These are phyloP conservation scores for Plasmodium inui DNA, from an alignment of 169 alveolate species.

Conservation along the genomic window DNA sequence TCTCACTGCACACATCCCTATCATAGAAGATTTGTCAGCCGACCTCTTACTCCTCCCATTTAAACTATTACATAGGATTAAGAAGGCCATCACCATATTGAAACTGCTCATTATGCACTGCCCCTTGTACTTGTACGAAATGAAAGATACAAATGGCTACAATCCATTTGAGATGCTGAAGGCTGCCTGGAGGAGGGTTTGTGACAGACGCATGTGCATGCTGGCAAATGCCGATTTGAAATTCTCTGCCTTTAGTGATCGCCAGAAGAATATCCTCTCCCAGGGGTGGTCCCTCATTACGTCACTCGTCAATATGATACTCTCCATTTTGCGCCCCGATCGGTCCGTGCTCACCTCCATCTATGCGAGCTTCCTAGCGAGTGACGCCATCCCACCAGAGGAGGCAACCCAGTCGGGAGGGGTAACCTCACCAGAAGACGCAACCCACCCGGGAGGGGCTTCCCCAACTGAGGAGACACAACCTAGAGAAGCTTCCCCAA, in stretches of 20 bases:
- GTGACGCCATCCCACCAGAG: neutral
- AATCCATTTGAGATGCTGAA: slow-evolving; percentile 44
- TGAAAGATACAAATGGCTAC: slow-evolving; percentile 27
- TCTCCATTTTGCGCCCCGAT: slow-evolving; percentile 31
- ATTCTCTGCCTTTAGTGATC: slow-evolving; percentile 26
- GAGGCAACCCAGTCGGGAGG: neutral
- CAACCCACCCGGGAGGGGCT: neutral
- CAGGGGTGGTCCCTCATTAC: slow-evolving; percentile 74
- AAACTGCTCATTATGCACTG: slow-evolving; percentile 16
- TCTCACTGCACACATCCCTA: slow-evolving; percentile 10
- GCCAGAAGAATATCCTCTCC: slow-evolving; percentile 22
- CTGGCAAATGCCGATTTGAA: slow-evolving; percentile 17
- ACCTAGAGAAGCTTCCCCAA: too few relatives aligned
- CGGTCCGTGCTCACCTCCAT: slow-evolving; percentile 50
- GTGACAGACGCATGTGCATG: slow-evolving; percentile 23
- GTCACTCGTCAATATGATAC: neutral
- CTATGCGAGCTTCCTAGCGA: slow-evolving; percentile 9
- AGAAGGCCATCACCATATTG: slow-evolving; percentile 39
- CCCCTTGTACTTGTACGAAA: slow-evolving; percentile 42
- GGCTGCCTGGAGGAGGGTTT: slow-evolving; percentile 32
- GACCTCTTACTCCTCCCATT: slow-evolving; percentile 47
- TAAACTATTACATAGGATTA: slow-evolving; percentile 58
- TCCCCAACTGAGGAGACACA: neutral
- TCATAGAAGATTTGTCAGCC: slow-evolving; percentile 20
- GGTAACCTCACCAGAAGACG: neutral